Base-by-base conservation (phyloP, 2,329 filamentous ascomycete genomes). In the Pseudonectria buxi region DNA sequence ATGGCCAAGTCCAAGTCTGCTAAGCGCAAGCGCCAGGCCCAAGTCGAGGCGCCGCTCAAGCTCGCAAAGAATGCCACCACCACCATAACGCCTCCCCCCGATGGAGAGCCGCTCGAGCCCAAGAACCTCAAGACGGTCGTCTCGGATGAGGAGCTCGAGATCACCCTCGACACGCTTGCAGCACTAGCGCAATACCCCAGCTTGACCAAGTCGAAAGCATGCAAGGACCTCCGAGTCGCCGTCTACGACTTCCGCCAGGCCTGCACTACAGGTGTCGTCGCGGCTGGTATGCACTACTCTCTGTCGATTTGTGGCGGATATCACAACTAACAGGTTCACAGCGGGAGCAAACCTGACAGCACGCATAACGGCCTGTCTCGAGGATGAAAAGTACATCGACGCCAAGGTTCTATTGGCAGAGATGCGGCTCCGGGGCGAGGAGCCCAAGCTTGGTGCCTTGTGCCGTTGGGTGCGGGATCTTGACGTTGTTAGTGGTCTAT, bases 401-500 rank as follows among this genome's bases (percentile, higher is more conserved):
- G 78, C 80, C 5, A 69, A 69, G 33, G 69, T 85, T 12, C 54
- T 83, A 11, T 68, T 86, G 1, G 73, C 80, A 1, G 81, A 85
- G 61, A 85, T 85, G 81, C 69, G 72, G 22, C 76, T 85, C 13
- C 65, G 80, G n/a, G 63, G 67, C 3, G 71, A 84, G 42, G 69
- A 74, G 13, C 81, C 81, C 0, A 82, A 82, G 46, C 61, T 85
- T 0, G 81, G 81, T 14, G 78, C 81, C 2, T 58, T 85, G 7
- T 84, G 80, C 55, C 74, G 81, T 37, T 86, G 81, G 81, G 81
- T 85, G 4, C 71, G 81, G 38, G 80, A 83, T 50, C 62, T 85
- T 16, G 81, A 85, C 48, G 74, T 83, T 15, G 74, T 83, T 32
- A 81, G 76, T 45, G 79, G 79, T 2, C 59, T 83, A 7, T 76